A percentile compares a stretch with the other conserved stretches of the same genome.
These are phyloP conservation scores for Vachellia pachyceras DNA, from an alignment of 306 rosid species.

Conservation along the genomic window DNA sequence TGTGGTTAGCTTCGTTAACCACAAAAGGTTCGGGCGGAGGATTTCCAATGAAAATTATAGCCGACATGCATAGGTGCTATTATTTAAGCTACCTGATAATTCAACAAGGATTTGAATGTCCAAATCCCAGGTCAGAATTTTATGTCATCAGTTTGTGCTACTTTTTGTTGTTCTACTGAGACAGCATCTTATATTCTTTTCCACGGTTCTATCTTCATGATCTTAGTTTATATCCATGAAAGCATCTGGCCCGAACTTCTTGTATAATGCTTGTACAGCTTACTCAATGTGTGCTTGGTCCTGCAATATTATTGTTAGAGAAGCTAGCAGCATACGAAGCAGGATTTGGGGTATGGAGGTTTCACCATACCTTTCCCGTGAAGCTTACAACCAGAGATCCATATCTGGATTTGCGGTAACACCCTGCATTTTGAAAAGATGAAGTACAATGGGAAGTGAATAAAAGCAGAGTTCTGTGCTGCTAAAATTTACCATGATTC, in stretches of 20 bases:
- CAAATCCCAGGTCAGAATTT: conserved; percentile 37
- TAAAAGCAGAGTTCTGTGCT: conserved; percentile 27
- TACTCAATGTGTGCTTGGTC: conserved; percentile 62
- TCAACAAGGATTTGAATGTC: conserved; percentile 36
- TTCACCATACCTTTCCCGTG: conserved; percentile 68
- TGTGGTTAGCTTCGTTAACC: conserved; percentile 15
- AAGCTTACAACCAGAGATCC: conserved; percentile 63
- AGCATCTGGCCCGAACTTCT: conserved; percentile 65
- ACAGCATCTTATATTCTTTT: conserved; percentile 26
- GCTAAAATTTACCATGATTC: conserved; percentile 26
- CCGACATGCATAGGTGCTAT: background rate
- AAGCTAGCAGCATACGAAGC: conserved; percentile 2
- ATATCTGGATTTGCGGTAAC: conserved; percentile 67
- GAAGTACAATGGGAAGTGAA: conserved; percentile 29
- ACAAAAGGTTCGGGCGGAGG: conserved; percentile 23
- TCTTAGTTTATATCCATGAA: conserved; percentile 54
- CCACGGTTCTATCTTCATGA: conserved; percentile 38
- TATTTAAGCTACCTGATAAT: conserved; percentile 22
- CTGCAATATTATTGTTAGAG: conserved; percentile 49
- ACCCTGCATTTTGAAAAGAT: conserved; percentile 55
- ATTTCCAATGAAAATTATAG: conserved; percentile 19
- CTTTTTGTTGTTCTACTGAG: conserved; percentile 29
- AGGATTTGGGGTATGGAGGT: conserved; percentile 20
- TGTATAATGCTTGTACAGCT: conserved; percentile 59
- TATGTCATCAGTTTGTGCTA: conserved; percentile 28